phyloP scores from a whole-genome alignment of 2,329 filamentous ascomycete genomes.

The Xylariaceae sp. region DNA sequence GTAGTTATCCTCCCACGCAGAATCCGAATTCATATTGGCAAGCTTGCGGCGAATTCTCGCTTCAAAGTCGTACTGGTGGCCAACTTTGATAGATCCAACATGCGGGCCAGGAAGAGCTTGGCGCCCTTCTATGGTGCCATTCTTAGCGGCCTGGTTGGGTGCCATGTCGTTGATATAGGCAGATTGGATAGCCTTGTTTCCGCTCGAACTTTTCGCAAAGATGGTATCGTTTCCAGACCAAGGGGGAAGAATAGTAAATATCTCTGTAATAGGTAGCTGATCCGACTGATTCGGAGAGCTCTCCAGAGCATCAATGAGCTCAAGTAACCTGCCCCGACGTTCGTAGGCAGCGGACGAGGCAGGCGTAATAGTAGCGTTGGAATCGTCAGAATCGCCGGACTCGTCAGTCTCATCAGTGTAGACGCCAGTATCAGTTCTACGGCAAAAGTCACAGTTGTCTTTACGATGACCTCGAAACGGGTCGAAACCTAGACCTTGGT shows the following conservation, averaged over 20 bases:
- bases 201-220: background rate
- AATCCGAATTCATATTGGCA: slow-evolving; percentile 68
- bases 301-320: background rate
- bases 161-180: slow-evolving; percentile 13
- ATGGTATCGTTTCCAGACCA: background rate
- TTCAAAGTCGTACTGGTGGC: slow-evolving; percentile 77
- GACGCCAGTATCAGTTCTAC: background rate
- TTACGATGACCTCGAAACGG: background rate
- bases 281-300: too few species aligned
- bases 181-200: background rate
- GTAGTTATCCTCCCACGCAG: slow-evolving; percentile 77
- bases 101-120: slow-evolving; percentile 20
- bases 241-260: background rate
- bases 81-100: slow-evolving; percentile 39
- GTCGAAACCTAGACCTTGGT: background rate
- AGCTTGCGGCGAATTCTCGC: slow-evolving; percentile 76
- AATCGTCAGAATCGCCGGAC: slow-evolving; percentile 6
- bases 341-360: slow-evolving; percentile 2
- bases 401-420: slow-evolving; percentile 3
- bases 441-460: background rate
- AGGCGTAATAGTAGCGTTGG: slow-evolving; percentile 15
- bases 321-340: background rate
- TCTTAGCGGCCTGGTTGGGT: slow-evolving; percentile 16
- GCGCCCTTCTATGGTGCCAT: slow-evolving; percentile 12
- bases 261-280: background rate